Percentiles rank a stretch among this genome's conserved stretches.
phyloP scores from a whole-genome alignment of 192 early-diverging fungal species.

The Linnemannia zychae region DNA sequence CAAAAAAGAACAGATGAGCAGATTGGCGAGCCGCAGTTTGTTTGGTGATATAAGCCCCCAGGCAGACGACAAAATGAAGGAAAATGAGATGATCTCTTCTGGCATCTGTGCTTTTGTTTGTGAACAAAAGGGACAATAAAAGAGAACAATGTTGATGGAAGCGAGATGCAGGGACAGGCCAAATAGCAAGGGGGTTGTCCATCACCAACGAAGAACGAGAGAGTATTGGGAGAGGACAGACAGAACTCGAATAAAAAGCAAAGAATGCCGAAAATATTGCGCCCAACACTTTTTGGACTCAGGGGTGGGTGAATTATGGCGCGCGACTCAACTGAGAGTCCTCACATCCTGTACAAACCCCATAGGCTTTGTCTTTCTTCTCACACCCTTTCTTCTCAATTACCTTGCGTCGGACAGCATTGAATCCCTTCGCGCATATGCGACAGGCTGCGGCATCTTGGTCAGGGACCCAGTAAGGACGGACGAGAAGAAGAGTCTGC shows the following conservation, averaged over 20 bases:
- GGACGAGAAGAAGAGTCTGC: conserved; percentile 59
- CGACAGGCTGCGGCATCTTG: conserved; percentile 59
- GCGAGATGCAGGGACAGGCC: conserved; percentile 18
- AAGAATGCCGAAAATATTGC: conserved; percentile 1
- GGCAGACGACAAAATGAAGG: not conserved
- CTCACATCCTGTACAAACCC: not conserved
- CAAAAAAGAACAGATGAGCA: not conserved
- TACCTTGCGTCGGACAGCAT: conserved; percentile 64
- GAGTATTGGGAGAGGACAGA: not conserved
- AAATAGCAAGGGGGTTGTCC: conserved; percentile 7
- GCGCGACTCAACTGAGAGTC: not conserved
- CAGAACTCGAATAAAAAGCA: not conserved
- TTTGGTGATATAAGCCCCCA: not conserved
- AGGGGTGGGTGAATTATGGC: conserved; percentile 4
- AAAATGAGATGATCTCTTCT: conserved; percentile 13
- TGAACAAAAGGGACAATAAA: not conserved
- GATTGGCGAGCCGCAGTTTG: not conserved
- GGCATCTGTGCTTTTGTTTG: conserved; percentile 62
- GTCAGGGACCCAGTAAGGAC: conserved; percentile 66
- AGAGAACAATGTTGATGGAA: not conserved
- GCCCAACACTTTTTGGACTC: not conserved
- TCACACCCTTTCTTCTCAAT: conserved; percentile 1
- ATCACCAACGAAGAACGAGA: not conserved
- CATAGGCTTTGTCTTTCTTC: not conserved
- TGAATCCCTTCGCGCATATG: conserved; percentile 59